Base-by-base conservation (phyloP, 192 early-diverging fungal genomes). In the Backusella westeae region DNA sequence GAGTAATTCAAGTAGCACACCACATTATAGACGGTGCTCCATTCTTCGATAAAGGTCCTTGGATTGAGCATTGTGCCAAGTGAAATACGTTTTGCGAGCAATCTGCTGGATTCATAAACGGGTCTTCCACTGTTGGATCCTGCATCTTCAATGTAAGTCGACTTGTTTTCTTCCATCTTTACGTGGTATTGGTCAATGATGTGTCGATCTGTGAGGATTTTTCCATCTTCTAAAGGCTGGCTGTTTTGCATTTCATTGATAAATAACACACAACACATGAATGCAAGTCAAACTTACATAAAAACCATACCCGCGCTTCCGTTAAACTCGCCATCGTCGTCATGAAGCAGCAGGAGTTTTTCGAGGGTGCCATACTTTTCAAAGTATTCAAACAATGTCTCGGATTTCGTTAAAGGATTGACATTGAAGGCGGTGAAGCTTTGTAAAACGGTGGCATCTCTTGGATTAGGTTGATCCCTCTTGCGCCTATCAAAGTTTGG, bases 1-100 rank as follows among this genome's bases (percentile, higher is more conserved):
- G 80, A 44, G 19, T 76, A 85, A 19, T 80, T 44, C 6, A 85
- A 23, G 2, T 59, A 35, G 46, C 81, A 75, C 4, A 17, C 36
- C 6, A 76, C 68, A 19, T 75, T 32, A 6, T 67, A 14, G 0
- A 12, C 21, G 0, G 71, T 63, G 17, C 6, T 69, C 69, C 70
- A 75, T 69, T 83, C 79, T 3, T 73, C 66, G 26, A 81, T 75
- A 67, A 73, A 81, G 14, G 14, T 71, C 26, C 77, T 63, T 10
- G 66, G 71, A 26, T 53, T 26, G 4, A 77, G 49, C 46, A 78
- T 74, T 3, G 42, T 66, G 1, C 84, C 84, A 29, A 85, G 36
- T 36, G 75, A 71, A 7, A 85, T 12, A 21, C 35, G 34, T 15
- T 71, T 52, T 5, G 69, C 76, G 14, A 10, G 6, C 26, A 80